Evolutionary conservation across 2,329 filamentous ascomycete species (phyloP), one percentile per base, ranked within the genome.

Genomic region (Lachnum nothofagi): DNA sequence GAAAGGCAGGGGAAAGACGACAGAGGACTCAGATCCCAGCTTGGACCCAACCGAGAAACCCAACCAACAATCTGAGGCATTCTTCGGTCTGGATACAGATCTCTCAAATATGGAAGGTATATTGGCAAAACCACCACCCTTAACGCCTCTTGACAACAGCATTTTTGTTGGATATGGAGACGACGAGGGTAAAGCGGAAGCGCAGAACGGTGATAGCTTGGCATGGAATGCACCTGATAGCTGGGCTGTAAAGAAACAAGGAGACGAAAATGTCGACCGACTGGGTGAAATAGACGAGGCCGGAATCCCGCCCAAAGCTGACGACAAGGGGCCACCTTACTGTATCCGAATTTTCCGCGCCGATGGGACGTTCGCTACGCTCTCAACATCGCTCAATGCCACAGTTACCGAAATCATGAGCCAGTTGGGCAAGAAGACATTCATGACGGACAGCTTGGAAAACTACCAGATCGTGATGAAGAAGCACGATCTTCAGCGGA

Each of bases 401-500:
- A 91, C 86, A 0, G 91, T 95, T 16, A 77, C 80, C 16, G 91
- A 98, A 50, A 84, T 97, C 38, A 84, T 97, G 56, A 78, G 82
- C n/a, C 88, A 93, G 65, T 80, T 98, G 56, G 86, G 91, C 49
- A 94, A 93, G 71, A 97, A 97, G 72, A 94, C 91, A 2, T 93
- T 93, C 59, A 77, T 95, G 29, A 86, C 90, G 49, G 91, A 96
- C 60, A 87, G 89, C 55, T 71, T 95, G 49, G 88, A 93, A 61
- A 95, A 95, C 59, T 98, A 95, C 67, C 88, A 96, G 65, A 94
- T 98, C 52, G 86, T 97, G 34, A 80, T 98, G 74, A 88, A 86
- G 60, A 96, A 94, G 70, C 91, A 96, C 65, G 89, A 94, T 59
- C 78, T 94, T 19, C 86, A 89, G 16, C 81, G 91, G 39, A 87